phyloP scores from a whole-genome alignment of 2,329 filamentous ascomycete species.

The Magnaporthiopsis poae region DNA sequence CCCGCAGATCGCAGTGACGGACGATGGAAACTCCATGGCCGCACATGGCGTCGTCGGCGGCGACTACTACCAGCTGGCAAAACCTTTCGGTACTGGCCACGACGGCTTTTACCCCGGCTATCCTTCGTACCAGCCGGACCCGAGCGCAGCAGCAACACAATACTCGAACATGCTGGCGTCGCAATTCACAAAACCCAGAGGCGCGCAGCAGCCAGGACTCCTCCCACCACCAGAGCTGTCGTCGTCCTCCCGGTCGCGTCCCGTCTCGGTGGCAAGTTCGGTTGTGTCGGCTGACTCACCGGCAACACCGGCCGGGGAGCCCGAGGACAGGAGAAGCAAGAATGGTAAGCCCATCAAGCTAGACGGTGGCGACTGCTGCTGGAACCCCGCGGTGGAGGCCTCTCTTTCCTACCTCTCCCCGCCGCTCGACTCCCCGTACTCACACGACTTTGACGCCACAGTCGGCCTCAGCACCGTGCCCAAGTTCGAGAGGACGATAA shows the following conservation, averaged over 20 bases:
- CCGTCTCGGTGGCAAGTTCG: constrained; percentile 48
- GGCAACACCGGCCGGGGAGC: constrained; percentile 42
- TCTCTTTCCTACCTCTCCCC: constrained; percentile 21
- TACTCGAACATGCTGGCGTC: constrained; percentile 32
- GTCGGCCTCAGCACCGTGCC: constrained; percentile 51
- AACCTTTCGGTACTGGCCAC: constrained; percentile 24
- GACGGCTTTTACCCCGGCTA: constrained; percentile 32
- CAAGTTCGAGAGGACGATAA: constrained; percentile 77
- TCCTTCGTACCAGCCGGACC: constrained; percentile 27
- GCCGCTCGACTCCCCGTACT: constrained; percentile 40
- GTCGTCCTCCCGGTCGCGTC: constrained; percentile 34
- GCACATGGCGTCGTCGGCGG: not conserved
- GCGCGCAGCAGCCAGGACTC: constrained; percentile 31
- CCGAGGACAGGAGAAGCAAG: constrained; percentile 36
- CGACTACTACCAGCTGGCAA: constrained; percentile 42
- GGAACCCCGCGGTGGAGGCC: constrained; percentile 1
- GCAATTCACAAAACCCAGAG: constrained; percentile 25
- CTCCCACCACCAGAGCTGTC: constrained; percentile 37
- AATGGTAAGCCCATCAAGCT: constrained; percentile 39
- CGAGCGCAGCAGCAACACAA: constrained; percentile 24
- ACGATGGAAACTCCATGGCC: constrained; percentile 25
- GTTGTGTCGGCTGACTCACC: constrained; percentile 46
- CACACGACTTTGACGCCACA: constrained; percentile 48
- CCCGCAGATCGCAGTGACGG: constrained; percentile 47
- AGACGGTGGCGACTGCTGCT: not conserved